Evolutionary conservation across 805 yeast species (phyloP).

Genomic region (Wickerhamiella sergipiensis): DNA sequence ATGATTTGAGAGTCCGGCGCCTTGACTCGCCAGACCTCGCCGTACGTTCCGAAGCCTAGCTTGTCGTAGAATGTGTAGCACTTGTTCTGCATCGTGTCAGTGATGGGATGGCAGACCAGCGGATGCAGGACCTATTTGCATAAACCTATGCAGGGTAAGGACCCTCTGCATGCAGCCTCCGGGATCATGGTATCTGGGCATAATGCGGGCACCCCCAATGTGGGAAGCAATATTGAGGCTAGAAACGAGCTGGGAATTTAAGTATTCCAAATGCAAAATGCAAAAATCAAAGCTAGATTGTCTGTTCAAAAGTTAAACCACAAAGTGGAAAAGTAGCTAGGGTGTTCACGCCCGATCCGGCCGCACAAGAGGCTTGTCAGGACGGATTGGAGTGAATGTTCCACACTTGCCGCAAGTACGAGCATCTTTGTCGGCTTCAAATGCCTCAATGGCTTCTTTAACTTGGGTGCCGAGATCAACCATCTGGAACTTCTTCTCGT

Average conservation of each 20-base stretch:
- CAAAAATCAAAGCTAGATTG: too few relatives aligned
- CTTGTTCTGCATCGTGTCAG: neutral
- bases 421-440: conserved; percentile 46
- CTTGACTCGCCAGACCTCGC: conserved; percentile 22
- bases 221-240: too few relatives aligned
- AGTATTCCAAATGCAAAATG: too few relatives aligned
- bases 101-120: neutral
- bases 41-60: conserved; percentile 19
- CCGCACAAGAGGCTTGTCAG: conserved; percentile 9
- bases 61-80: conserved; percentile 8
- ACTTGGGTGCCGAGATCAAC: conserved; percentile 81
- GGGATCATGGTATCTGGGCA: too few relatives aligned
- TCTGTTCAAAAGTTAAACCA: too few relatives aligned
- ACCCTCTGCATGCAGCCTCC: too few relatives aligned
- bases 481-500: conserved; percentile 61
- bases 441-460: conserved; percentile 60
- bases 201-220: too few relatives aligned
- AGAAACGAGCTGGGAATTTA: too few relatives aligned
- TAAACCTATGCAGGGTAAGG: neutral
- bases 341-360: neutral
- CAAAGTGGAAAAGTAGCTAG: too few relatives aligned
- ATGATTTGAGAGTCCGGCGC: conserved; percentile 33
- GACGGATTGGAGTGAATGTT: conserved; percentile 25
- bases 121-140: neutral
- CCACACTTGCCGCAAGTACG: conserved; percentile 72